These are phyloP conservation scores for Conoideocrella luteorostrata DNA, from an alignment of 2,329 filamentous ascomycete species.

Conservation along the genomic window DNA sequence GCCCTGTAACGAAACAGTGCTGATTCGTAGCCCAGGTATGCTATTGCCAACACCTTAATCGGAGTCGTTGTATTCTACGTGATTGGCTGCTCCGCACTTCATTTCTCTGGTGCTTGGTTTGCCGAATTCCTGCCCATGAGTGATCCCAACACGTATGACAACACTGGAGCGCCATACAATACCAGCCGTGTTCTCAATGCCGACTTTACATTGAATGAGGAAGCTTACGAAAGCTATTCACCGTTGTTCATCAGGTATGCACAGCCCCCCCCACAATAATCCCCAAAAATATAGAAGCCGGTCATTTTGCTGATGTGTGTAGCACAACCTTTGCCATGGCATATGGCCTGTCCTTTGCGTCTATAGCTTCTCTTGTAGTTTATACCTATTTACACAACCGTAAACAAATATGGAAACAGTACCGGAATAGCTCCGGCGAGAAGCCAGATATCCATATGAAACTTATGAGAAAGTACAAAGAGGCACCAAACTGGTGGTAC, in stretches of 20 bases:
- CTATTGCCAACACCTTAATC: constrained; percentile 66
- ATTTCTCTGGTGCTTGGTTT: constrained; percentile 63
- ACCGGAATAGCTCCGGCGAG: constrained; percentile 50
- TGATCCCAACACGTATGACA: constrained; percentile 65
- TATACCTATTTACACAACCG: constrained; percentile 63
- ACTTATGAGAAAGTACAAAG: constrained; percentile 55
- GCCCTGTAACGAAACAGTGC: neutral
- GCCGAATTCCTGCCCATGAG: constrained; percentile 60
- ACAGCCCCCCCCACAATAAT: too few relatives aligned
- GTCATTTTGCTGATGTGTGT: neutral
- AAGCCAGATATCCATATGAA: constrained; percentile 60
- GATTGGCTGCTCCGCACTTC: constrained; percentile 50
- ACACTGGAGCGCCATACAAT: constrained; percentile 58
- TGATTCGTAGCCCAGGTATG: constrained; percentile 42
- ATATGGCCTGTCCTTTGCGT: constrained; percentile 67
- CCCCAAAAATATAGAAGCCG: too few relatives aligned
- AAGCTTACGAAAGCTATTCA: constrained; percentile 61
- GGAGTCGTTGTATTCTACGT: constrained; percentile 62
- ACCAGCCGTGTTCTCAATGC: constrained; percentile 56
- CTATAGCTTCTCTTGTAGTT: constrained; percentile 62
- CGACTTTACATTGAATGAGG: constrained; percentile 55
- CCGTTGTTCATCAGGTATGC: constrained; percentile 56
- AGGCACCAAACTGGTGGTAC: constrained; percentile 61
- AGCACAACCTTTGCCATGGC: constrained; percentile 65
- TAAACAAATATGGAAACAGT: constrained; percentile 58